Evolutionary conservation across 2,329 filamentous ascomycete genomes (phyloP), one percentile per base, ranked within the genome.

Genomic region (Dactylellina drechsleri): DNA sequence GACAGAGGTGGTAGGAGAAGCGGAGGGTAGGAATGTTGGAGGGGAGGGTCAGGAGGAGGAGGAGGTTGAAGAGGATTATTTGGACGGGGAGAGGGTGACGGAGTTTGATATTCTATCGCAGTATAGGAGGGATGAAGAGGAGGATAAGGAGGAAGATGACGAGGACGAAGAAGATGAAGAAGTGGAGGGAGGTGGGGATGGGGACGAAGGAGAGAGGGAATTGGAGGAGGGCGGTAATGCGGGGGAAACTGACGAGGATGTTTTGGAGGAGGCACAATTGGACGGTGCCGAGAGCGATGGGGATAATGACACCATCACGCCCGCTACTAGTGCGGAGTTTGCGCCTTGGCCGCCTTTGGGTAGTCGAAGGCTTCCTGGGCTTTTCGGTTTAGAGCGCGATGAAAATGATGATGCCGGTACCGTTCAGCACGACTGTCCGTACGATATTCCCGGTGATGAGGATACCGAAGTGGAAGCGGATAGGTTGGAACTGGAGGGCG

Each of bases 21-120:
- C 10, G 4, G 47, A 52, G 43, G 43, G 43, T 52, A 18, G 43
- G 43, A 47, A 47, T 47, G 64, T 53, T 23, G 57, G 15, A 8
- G 59, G 28, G 12, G 54, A 56, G 18, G 41, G 4, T 0, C 36
- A 57, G 6, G 70, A 74, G 13, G 70, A 66, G 36, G 68, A 62
- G 13, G 68, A 57, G 2, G 43, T 28, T 12, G 57, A 62, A 0
- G 10, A 18, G n/a, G 57, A 67, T 8, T 74, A 58, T 20, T 40
- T 57, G 12, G 70, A 67, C n/a, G 70, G 70, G 1, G 70, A 74
- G 43, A 61, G 62, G n/a, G 53, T 74, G 26, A 74, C 70, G 12
- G 70, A 74, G 31, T 74, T 74, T 49, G 70, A 74, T 54, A 50
- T 73, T 15, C 18, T 71, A 16, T 49, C 66, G 3, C 49, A 40